Evolutionary conservation across 2,329 filamentous ascomycete species (phyloP).

Genomic region (Kalaharituber pfeilii): DNA sequence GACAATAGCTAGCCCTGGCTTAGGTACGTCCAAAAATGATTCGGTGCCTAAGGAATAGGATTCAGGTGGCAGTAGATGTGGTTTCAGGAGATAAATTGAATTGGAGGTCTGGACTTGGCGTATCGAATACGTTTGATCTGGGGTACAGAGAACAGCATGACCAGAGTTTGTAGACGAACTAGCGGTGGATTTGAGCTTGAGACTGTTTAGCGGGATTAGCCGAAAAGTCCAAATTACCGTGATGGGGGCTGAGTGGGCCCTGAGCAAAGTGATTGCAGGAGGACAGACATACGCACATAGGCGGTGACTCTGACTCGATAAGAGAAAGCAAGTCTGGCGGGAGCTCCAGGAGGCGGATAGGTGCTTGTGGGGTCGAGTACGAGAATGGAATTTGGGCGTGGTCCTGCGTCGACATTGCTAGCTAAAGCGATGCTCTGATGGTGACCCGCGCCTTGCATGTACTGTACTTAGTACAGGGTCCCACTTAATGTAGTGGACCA

Average conservation of each 20-base stretch:
- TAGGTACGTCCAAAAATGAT: neutral
- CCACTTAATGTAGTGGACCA: no score
- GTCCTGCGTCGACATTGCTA: slow-evolving; percentile 21
- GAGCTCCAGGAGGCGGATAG: slow-evolving; percentile 21
- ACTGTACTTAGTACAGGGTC: no score
- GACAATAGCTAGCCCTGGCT: slow-evolving; percentile 13
- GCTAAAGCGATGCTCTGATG: no score
- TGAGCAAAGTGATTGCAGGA: neutral
- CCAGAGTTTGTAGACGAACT: neutral
- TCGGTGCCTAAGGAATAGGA: slow-evolving; percentile 4
- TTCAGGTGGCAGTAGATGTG: neutral
- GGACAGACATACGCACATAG: slow-evolving; percentile 14
- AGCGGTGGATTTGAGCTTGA: slow-evolving; percentile 20
- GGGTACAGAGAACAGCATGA: slow-evolving; percentile 21
- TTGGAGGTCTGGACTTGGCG: slow-evolving; percentile 22
- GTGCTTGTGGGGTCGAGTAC: slow-evolving; percentile 18
- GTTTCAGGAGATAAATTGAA: slow-evolving; percentile 20
- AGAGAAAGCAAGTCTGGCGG: slow-evolving; percentile 20
- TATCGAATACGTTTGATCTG: slow-evolving; percentile 19
- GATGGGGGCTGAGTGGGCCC: neutral
- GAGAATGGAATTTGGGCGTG: slow-evolving; percentile 17
- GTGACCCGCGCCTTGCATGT: no score
- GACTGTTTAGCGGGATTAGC: slow-evolving; percentile 12
- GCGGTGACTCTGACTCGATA: slow-evolving; percentile 18
- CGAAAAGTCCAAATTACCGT: slow-evolving; percentile 1